Percentiles rank a stretch among this genome's conserved stretches.
Conservation (phyloP, 164 flowering plant genomes). For the Vitis rotundifolia region DNA sequence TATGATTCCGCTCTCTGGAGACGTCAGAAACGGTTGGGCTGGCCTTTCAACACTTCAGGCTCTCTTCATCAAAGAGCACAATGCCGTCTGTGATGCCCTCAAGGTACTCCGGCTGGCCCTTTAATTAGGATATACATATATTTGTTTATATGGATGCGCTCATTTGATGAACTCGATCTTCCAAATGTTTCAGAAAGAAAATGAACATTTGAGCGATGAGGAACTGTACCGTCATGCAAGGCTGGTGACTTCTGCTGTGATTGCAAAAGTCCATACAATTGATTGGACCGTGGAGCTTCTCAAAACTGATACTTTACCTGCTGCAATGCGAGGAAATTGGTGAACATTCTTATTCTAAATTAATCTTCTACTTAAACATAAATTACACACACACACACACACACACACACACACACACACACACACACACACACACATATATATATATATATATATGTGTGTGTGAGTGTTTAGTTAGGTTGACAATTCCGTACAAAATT, state of each 20-base stretch:
- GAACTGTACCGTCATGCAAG: slow-evolving; percentile 45
- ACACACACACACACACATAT: too few relatives aligned
- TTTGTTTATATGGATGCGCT: too few relatives aligned
- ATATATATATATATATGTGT: too few relatives aligned
- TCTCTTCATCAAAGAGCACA: slow-evolving; percentile 53
- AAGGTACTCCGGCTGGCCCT: slow-evolving; percentile 15
- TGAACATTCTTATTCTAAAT: slow-evolving; percentile 7
- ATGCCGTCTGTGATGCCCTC: slow-evolving; percentile 46
- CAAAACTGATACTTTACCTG: slow-evolving; percentile 40
- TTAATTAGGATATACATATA: too few relatives aligned
- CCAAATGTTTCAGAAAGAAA: too few relatives aligned
- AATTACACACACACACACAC: too few relatives aligned
- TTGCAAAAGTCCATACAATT: slow-evolving; percentile 58
- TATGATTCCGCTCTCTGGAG: slow-evolving; percentile 49
- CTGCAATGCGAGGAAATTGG: slow-evolving; percentile 53
- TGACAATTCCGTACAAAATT: too few relatives aligned
- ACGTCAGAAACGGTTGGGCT: slow-evolving; percentile 58
- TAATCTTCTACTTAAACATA: not conserved
- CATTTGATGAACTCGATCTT: too few relatives aligned
- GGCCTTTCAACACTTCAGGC: slow-evolving; percentile 55
- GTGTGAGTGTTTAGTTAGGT: too few relatives aligned
- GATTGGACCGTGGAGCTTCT: slow-evolving; percentile 58
- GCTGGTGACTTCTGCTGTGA: slow-evolving; percentile 54
- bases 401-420: too few relatives aligned
- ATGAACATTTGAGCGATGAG: slow-evolving; percentile 24